A percentile compares a stretch with the other conserved stretches of the same genome.
Evolutionary conservation across 495 filamentous ascomycete genomes (phyloP).

Genomic region (Umbilicaria muhlenbergii): DNA sequence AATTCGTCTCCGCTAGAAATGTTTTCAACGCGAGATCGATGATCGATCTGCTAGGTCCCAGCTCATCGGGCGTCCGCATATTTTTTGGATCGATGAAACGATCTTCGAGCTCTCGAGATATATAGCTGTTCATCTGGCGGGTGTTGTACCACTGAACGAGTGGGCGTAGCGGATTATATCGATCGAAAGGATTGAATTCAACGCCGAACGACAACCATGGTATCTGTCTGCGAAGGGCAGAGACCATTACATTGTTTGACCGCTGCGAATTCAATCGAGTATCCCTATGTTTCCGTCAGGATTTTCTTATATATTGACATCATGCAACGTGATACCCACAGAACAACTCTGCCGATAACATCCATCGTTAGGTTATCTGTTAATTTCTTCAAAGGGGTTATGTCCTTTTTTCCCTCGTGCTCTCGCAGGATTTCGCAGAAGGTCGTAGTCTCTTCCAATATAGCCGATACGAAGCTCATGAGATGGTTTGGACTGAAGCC

Average conservation of each 20-base stretch:
- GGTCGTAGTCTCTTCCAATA: slow-evolving; percentile 23
- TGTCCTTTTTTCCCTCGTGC: slow-evolving; percentile 15
- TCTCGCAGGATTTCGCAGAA: slow-evolving; percentile 19
- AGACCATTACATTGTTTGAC: background rate
- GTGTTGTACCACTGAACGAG: slow-evolving; percentile 3
- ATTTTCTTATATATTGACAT: background rate
- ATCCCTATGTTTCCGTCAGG: background rate
- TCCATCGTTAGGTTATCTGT: slow-evolving; percentile 25
- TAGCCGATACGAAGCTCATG: slow-evolving; percentile 21
- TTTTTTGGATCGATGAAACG: background rate
- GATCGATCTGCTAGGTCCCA: background rate
- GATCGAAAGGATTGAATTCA: slow-evolving; percentile 2
- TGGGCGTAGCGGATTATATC: slow-evolving; percentile 5
- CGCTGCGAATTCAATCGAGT: background rate
- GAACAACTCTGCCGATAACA: slow-evolving; percentile 27
- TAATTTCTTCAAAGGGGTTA: slow-evolving; percentile 20
- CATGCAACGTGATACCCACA: slow-evolving; percentile 24
- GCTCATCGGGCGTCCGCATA: no score
- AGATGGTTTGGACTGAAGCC: slow-evolving; percentile 28
- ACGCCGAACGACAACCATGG: background rate
- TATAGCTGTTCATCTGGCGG: slow-evolving; percentile 2
- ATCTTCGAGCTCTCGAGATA: background rate
- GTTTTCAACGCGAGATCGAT: slow-evolving; percentile 5
- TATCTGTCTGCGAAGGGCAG: background rate
- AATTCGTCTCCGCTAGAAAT: background rate